Evolutionary conservation across 1,139 yeast genomes (phyloP).

Genomic region (Yamadazyma epiphylla): DNA sequence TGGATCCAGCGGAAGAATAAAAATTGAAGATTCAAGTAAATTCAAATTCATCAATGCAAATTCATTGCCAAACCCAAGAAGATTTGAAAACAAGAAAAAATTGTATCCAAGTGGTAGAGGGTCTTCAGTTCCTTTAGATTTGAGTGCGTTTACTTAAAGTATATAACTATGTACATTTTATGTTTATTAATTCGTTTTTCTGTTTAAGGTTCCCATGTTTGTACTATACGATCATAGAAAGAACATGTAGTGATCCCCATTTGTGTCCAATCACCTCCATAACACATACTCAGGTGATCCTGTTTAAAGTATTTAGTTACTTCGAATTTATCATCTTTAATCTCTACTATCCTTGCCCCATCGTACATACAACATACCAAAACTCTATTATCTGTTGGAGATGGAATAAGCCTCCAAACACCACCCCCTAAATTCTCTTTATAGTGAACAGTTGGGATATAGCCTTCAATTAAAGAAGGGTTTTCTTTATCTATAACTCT

Average conservation of each 20-base stretch:
- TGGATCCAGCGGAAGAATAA: slow-evolving; percentile 21
- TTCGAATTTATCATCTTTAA: slow-evolving; percentile 30
- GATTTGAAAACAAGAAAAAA: slow-evolving; percentile 61
- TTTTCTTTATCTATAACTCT: slow-evolving; percentile 45
- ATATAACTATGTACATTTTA: background rate
- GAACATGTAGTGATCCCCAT: slow-evolving; percentile 73
- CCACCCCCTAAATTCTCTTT: slow-evolving; percentile 77
- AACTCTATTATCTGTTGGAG: slow-evolving; percentile 44
- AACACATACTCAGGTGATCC: slow-evolving; percentile 88
- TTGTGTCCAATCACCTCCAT: slow-evolving; percentile 87
- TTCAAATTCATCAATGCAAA: slow-evolving; percentile 66
- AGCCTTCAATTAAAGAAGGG: slow-evolving; percentile 40
- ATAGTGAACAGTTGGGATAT: slow-evolving; percentile 42
- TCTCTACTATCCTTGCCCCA: slow-evolving; percentile 70
- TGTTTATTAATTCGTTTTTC: too few species aligned
- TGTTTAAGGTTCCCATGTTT: slow-evolving; percentile 71
- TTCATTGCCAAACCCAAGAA: slow-evolving; percentile 81
- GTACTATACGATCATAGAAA: slow-evolving; percentile 82
- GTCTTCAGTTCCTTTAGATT: slow-evolving; percentile 81
- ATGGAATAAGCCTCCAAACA: slow-evolving; percentile 85
- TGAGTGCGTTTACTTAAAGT: slow-evolving; percentile 28
- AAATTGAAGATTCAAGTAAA: slow-evolving; percentile 64
- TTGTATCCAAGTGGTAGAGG: slow-evolving; percentile 96
- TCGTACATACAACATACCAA: slow-evolving; percentile 93
- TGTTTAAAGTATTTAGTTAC: slow-evolving; percentile 53